Conservation (phyloP, 805 yeast species). For the Wickerhamiella occidentalis region DNA sequence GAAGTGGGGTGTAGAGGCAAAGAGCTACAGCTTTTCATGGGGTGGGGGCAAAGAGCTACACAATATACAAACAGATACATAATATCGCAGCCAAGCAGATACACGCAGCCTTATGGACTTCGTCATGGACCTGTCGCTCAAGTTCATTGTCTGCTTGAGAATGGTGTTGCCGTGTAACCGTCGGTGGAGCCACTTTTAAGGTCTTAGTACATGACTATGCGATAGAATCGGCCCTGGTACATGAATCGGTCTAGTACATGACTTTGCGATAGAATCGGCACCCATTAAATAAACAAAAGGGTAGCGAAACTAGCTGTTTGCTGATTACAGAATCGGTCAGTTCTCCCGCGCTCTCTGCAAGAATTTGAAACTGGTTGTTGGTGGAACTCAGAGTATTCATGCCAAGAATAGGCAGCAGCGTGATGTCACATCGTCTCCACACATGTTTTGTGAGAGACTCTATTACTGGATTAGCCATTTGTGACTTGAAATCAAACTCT, state of each 20-base stretch:
- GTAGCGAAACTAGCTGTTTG: neutral
- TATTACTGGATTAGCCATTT: neutral
- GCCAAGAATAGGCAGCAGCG: conserved; percentile 16
- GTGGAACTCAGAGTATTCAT: conserved; percentile 12
- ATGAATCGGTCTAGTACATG: neutral
- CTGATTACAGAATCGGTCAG: neutral
- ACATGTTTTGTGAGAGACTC: conserved; percentile 9
- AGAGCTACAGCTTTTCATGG: no score
- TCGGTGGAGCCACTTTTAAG: no score
- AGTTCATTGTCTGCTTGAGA: neutral
- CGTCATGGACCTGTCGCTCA: no score
- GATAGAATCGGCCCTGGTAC: no score
- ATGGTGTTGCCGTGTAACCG: neutral
- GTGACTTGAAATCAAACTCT: neutral
- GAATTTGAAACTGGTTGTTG: conserved; percentile 12
- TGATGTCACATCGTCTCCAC: conserved; percentile 19
- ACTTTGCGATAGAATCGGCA: conserved; percentile 2
- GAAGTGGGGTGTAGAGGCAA: no score
- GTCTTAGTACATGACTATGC: no score
- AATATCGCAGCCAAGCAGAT: no score
- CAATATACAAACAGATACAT: no score
- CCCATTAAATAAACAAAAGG: conserved; percentile 7
- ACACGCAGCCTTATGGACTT: no score
- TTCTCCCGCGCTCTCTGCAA: neutral
- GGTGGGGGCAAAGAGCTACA: no score